Percentiles rank a stretch among this genome's conserved stretches.
Conservation (phyloP, 2,329 filamentous ascomycete genomes). For the Boeremia exigua region DNA sequence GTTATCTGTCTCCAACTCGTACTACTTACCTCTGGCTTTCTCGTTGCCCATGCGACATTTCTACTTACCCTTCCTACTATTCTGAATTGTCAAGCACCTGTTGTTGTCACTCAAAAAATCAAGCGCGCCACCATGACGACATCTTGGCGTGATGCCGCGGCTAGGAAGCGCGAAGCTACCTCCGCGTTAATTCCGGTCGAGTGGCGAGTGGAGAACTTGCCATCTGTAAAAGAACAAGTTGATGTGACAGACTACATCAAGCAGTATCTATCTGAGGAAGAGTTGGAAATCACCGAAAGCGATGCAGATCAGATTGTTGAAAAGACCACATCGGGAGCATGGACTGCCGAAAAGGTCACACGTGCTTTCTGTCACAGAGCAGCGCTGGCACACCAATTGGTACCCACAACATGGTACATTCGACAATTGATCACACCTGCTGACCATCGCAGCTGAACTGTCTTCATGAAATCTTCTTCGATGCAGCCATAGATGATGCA, state of each 20-base stretch:
- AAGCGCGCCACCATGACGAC: constrained; percentile 22
- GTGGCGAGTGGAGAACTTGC: constrained; percentile 60
- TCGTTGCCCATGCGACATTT: neutral
- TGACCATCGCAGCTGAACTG: constrained; percentile 36
- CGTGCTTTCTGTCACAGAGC: constrained; percentile 64
- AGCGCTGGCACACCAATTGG: constrained; percentile 59
- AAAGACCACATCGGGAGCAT: constrained; percentile 60
- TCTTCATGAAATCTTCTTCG: constrained; percentile 58
- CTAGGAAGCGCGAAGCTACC: constrained; percentile 61
- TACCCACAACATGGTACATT: constrained; percentile 14
- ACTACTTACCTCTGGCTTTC: neutral
- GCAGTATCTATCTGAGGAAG: constrained; percentile 59
- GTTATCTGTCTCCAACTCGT: constrained; percentile 5
- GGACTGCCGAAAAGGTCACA: constrained; percentile 63
- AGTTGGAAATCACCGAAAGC: constrained; percentile 67
- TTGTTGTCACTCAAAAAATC: neutral
- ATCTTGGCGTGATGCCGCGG: constrained; percentile 60
- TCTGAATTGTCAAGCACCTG: neutral
- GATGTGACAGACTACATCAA: constrained; percentile 59
- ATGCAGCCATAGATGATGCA: constrained; percentile 52
- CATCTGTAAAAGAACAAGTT: constrained; percentile 58
- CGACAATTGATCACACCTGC: neutral
- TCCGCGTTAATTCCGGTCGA: constrained; percentile 61
- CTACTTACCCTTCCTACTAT: neutral
- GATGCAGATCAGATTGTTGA: constrained; percentile 63